Conservation (phyloP, 768 basidiomycete genomes). For the Pleurotus cornucopiae region DNA sequence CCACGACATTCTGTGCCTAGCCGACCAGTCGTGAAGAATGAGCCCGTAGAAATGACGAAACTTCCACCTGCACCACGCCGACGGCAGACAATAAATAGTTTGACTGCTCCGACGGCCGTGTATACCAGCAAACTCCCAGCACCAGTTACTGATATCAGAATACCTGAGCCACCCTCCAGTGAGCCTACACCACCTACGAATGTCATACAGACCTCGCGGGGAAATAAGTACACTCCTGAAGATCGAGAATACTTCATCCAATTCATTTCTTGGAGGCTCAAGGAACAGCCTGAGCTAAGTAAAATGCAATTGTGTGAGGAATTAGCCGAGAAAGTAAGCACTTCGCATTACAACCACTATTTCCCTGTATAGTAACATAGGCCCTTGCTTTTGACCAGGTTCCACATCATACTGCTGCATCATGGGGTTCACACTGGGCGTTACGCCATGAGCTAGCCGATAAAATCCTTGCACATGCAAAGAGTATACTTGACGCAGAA, state of each 20-base stretch:
- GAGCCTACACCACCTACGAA: slow-evolving; percentile 64
- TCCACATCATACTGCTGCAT: slow-evolving; percentile 60
- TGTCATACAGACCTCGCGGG: slow-evolving; percentile 40
- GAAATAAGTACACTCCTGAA: slow-evolving; percentile 62
- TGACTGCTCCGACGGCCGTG: slow-evolving; percentile 48
- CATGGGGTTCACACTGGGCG: slow-evolving; percentile 70
- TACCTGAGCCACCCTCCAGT: slow-evolving; percentile 62
- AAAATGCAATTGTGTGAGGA: slow-evolving; percentile 50
- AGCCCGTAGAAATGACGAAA: slow-evolving; percentile 18
- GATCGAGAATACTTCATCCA: slow-evolving; percentile 66
- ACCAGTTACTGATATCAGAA: slow-evolving; percentile 55
- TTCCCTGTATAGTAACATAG: background rate
- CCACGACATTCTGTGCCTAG: background rate
- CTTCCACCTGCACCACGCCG: slow-evolving; percentile 18
- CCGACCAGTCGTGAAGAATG: slow-evolving; percentile 17
- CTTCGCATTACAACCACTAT: background rate
- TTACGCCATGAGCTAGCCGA: slow-evolving; percentile 63
- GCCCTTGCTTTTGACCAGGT: slow-evolving; percentile 33
- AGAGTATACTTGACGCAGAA: slow-evolving; percentile 17
- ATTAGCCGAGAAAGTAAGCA: slow-evolving; percentile 52
- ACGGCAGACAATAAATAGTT: slow-evolving; percentile 56
- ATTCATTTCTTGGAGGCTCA: slow-evolving; percentile 60
- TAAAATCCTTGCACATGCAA: slow-evolving; percentile 50
- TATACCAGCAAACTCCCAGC: slow-evolving; percentile 46
- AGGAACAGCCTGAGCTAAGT: slow-evolving; percentile 46